Conservation (phyloP, 352 stramenopile genomes). For the Thraustochytrium striatum region DNA sequence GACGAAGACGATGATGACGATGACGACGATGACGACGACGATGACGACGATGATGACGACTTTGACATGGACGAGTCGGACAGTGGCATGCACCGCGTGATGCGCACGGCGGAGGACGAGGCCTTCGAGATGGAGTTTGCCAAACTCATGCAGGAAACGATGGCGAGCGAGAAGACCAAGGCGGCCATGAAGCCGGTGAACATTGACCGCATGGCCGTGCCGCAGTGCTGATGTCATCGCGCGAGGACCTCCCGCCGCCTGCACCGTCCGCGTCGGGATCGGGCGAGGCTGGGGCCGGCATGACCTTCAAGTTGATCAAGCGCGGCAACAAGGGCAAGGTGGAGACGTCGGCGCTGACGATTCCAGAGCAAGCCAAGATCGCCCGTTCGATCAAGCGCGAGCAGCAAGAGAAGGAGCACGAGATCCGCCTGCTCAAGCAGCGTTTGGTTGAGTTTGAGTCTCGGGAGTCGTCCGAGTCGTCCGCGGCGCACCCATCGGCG, state of each 20-base stretch:
- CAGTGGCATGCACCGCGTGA: constrained; percentile 52
- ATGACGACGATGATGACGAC: constrained; percentile 9
- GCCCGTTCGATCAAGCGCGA: constrained; percentile 4
- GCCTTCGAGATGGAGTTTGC: constrained; percentile 79
- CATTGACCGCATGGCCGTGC: not conserved
- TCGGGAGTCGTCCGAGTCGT: not conserved
- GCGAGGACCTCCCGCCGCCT: not conserved
- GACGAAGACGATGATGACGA: not conserved
- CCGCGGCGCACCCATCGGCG: not conserved
- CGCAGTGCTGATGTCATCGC: not conserved
- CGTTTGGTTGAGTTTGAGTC: constrained; percentile 7
- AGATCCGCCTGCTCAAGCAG: constrained; percentile 35
- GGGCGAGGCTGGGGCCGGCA: constrained; percentile 57
- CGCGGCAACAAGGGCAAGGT: constrained; percentile 79
- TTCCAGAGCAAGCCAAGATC: not conserved
- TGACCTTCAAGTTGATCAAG: constrained; percentile 70
- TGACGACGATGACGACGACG: not conserved
- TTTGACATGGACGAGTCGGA: constrained; percentile 57
- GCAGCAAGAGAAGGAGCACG: constrained; percentile 6
- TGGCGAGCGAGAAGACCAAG: constrained; percentile 53
- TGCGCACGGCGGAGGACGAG: constrained; percentile 70
- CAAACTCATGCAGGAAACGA: constrained; percentile 67
- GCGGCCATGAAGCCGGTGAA: not conserved
- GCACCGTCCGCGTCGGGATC: not conserved
- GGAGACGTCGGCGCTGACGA: constrained; percentile 64